phyloP scores from a whole-genome alignment of 2,329 filamentous ascomycete species.

The Orbilia oligospora region DNA sequence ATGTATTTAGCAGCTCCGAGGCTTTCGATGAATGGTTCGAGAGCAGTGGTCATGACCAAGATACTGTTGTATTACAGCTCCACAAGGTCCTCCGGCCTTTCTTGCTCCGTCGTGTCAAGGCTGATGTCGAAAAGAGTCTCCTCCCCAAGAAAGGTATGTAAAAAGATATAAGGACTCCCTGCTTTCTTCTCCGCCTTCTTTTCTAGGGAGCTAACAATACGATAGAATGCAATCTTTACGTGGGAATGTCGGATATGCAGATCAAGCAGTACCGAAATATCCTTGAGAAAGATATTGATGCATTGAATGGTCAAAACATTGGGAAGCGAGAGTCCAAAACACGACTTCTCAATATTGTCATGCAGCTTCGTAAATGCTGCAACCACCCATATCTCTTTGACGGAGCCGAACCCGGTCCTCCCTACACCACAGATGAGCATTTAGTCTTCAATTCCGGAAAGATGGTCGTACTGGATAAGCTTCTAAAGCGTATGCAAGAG shows the following conservation, averaged over 20 bases:
- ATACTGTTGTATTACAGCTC: slow-evolving; percentile 94
- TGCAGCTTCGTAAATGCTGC: slow-evolving; percentile 99
- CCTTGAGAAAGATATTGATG: slow-evolving; percentile 98
- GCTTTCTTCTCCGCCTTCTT: background rate
- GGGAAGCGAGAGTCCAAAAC: slow-evolving; percentile 99
- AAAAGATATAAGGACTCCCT: background rate
- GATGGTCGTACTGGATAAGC: slow-evolving; percentile 96
- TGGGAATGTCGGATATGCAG: slow-evolving; percentile 99
- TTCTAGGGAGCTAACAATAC: slow-evolving; percentile 30
- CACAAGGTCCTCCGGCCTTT: slow-evolving; percentile 94
- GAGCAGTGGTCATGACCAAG: slow-evolving; percentile 88
- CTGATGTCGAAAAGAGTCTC: slow-evolving; percentile 96
- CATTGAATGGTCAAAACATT: slow-evolving; percentile 88
- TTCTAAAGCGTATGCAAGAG: slow-evolving; percentile 83
- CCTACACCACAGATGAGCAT: slow-evolving; percentile 98
- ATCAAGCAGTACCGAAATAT: slow-evolving; percentile 99
- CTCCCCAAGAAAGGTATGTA: slow-evolving; percentile 82
- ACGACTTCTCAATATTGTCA: slow-evolving; percentile 95
- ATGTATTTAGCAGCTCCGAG: slow-evolving; percentile 96
- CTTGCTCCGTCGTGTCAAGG: slow-evolving; percentile 94
- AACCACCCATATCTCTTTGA: slow-evolving; percentile 99
- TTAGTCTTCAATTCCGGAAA: slow-evolving; percentile 93
- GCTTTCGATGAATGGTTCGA: slow-evolving; percentile 99
- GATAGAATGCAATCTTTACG: slow-evolving; percentile 88
- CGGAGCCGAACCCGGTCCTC: slow-evolving; percentile 94